Conservation (phyloP, 192 early-diverging fungal genomes). For the Coemansia sp. region DNA sequence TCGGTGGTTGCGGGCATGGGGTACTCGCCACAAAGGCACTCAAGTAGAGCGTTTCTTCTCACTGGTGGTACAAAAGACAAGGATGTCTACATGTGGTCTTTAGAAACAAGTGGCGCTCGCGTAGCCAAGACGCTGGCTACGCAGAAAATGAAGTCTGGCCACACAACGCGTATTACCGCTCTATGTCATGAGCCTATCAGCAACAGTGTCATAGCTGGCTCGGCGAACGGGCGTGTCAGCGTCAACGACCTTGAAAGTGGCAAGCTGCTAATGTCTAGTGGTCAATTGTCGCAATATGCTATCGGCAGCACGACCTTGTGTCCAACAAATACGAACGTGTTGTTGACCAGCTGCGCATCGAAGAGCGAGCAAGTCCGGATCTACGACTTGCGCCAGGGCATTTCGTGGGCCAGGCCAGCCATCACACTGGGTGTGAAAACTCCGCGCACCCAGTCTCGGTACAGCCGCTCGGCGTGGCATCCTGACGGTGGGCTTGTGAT, state of each 20-base stretch:
- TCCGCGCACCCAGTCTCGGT: slow-evolving; percentile 29
- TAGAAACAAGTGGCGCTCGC: not conserved
- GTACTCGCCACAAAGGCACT: not conserved
- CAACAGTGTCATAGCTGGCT: slow-evolving; percentile 27
- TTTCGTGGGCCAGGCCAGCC: slow-evolving; percentile 12
- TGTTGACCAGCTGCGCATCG: slow-evolving; percentile 23
- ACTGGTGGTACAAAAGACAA: slow-evolving; percentile 27
- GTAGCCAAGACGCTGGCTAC: not conserved
- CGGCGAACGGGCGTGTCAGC: slow-evolving; percentile 28
- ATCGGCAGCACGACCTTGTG: slow-evolving; percentile 25
- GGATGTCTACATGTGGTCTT: slow-evolving; percentile 17
- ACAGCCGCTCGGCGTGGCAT: slow-evolving; percentile 44
- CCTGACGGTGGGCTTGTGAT: slow-evolving; percentile 36
- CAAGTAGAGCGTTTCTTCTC: slow-evolving; percentile 18
- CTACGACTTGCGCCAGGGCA: slow-evolving; percentile 27
- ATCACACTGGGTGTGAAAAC: slow-evolving; percentile 19
- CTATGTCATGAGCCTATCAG: slow-evolving; percentile 26
- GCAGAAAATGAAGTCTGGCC: slow-evolving; percentile 15
- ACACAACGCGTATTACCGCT: slow-evolving; percentile 31
- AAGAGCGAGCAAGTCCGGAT: slow-evolving; percentile 27
- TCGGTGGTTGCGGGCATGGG: slow-evolving; percentile 32
- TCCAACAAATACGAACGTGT: slow-evolving; percentile 28
- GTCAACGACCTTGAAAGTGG: slow-evolving; percentile 28
- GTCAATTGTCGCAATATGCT: not conserved
- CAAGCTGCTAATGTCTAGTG: slow-evolving; percentile 11